Base-by-base conservation (phyloP, 176 grass and related monocot species). In the Carex kokanica region DNA sequence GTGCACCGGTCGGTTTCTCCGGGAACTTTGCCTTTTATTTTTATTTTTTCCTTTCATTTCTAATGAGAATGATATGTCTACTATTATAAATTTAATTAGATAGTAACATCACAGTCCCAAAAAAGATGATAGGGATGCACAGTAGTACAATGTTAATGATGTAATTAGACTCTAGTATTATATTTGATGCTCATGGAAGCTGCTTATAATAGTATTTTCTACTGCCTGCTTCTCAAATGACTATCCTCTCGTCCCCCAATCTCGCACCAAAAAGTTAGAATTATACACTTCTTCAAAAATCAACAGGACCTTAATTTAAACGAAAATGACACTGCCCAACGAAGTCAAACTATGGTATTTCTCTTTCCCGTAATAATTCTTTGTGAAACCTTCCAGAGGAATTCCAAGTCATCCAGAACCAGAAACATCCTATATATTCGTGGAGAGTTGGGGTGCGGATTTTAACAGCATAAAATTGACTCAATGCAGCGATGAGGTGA, bases 181-280 rank as follows among this genome's bases (percentile, higher is more conserved):
- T 74, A 52, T 53, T 8, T 52, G 70, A 74, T 52, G 70, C 70
- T 74, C 43, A 51, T 24, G 70, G 70, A 74, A 74, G n/a, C 41
- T 49, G n/a, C 18, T 38, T 72, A 4, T 23, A 18, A 47, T 47
- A 6, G 34, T 64, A 6, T 32, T 68, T 25, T 51, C 34, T 21
- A 51, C 43, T 25, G 41, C 65, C 40, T 36, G 2, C 65, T 40
- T n/a, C 15, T 68, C 32, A 40, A 27, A 16, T 53, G 21, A 74
- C 71, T 74, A 74, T 24, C 36, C 36, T 71, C 36, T 69, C 10
- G 34, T 41, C 16, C 32, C 20, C 16, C 16, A 1, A 41, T 41
- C 6, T 17, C 15, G 17, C 4, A 68, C 36, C 17, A 41, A 11
- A 3, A n/a, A 4, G 17, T 40, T 43, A 8, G 2, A 74, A 11